Evolutionary conservation across 176 grass and related monocot genomes (phyloP), one percentile per base, ranked within the genome.

Genomic region (Luzula sylvatica): DNA sequence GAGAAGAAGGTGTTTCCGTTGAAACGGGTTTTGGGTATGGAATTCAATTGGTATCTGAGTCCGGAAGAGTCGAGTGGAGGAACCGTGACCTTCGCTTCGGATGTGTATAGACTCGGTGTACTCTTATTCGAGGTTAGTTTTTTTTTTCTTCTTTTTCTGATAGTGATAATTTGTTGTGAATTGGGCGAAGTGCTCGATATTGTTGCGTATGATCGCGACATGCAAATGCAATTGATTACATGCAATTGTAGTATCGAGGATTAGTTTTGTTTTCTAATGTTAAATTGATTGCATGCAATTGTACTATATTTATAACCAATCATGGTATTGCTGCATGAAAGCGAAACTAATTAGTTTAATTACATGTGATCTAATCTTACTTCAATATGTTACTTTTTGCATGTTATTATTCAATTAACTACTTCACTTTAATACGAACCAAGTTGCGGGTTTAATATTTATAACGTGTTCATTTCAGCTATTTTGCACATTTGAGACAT

Each of bases 31-130:
- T 60, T 98, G 43, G 76, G 50, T 21, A 81, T 83, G 92, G 92
- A 98, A 65, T 76, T 82, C 39, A 69, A 44, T 13, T 98, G 92
- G 92, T 98, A 98, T 73, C 86, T 81, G 24, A 98, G 81, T 69
- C 92, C 92, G 5, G 92, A 90, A 63, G 92, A 50, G 68, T 58
- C 8, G 67, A 82, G 23, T 13, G 48, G 50, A 14, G 75, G 48
- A 26, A 46, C 45, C 29, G 15, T 66, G 5, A 83, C 85, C 30
- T 98, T 98, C 44, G 78, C 93, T 19, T 90, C 93, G n/a, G 93
- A 98, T 61, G 73, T 98, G 7, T 98, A 98, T 43, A 79, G 86
- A 53, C 67, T 98, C 23, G 93, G 93, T 5, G 93, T 98, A 47
- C 78, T 98, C 35, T 46, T 98, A 53, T 98, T 98, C 58, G 86